Base-by-base conservation (phyloP, 495 filamentous ascomycete species). In the Apiosordaria backusii region DNA sequence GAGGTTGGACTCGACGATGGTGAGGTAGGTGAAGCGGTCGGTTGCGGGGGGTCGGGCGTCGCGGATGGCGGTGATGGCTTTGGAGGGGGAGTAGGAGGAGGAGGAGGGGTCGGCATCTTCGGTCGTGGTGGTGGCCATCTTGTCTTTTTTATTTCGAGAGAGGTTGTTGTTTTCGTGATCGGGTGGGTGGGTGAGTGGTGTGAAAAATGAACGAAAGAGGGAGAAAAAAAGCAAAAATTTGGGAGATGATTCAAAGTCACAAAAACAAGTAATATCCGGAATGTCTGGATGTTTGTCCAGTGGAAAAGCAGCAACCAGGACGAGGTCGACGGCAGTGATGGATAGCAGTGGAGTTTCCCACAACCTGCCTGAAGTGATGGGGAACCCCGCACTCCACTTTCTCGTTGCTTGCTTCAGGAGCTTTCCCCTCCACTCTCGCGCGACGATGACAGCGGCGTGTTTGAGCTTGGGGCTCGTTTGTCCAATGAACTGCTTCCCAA, bases 1-100 rank as follows among this genome's bases (percentile, higher is more conserved):
- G 21, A 97, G 81, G 74, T 96, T 91, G 67, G 92, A 89, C 74
- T 96, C 92, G 67, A 97, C 76, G 67, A 97, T 84, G 54, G 92
- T 95, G 61, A 96, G 85, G 73, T 96, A 97, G 3, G 93, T 95
- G 62, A 96, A 82, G 71, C 89, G 90, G 73, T 97, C 93, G 3
- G 89, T 88, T 13, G 83, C 85, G 5, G 91, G 91, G 1, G 92
- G 91, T 16, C 77, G 73, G 52, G 79, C 77, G 45, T 80, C 78
- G 10, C 68, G 77, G 61, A 83, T 79, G 18, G 80, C 80, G 50
- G 62, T 67, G 66, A 82, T 77, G 19, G 80, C 74, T 63, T 74
- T 66, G 21, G 65, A 66, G 22, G 69, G 45, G 65, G 75, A 73
- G 62, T n/a, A n/a, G n/a, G n/a, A n/a, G n/a, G n/a, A n/a, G n/a